Evolutionary conservation across 495 filamentous ascomycete species (phyloP), one percentile per base, ranked within the genome.

Genomic region (Tricharina praecox): DNA sequence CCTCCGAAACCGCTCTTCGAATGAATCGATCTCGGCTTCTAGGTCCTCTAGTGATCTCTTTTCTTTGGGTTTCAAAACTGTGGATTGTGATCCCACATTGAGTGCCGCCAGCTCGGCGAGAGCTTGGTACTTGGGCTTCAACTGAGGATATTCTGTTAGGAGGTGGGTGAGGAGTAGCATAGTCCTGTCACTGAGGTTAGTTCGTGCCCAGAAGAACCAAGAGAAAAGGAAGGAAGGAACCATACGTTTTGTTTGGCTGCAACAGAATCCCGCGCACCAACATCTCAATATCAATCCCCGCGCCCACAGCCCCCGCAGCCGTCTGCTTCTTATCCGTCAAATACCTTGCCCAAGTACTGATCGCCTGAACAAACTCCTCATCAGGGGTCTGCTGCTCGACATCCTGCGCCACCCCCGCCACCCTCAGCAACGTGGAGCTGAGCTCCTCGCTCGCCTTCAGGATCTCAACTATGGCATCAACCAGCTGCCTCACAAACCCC

Each of bases 21-120:
- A 61, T 4, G 21, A 23, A 24, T 30, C 35, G 4, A 59, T 56
- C 56, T 50, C 58, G 56, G 64, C 44, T 44, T 62, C 51, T 23
- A 66, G 11, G 50, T 47, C 35, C 46, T 54, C 36, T 51, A 50
- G 35, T 38, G 41, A 26, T 25, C 13, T 34, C 18, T 40, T 35
- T 16, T 49, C 25, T 34, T 33, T 37, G 9, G 30, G 21, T 4
- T 45, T 50, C 41, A 33, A 21, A 20, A 30, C 15, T 28, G 48
- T 36, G 19, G 47, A 13, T n/a, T n/a, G n/a, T n/a, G n/a, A n/a
- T n/a, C n/a, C n/a, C 35, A 59, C 49, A 41, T 60, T 56, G 2
- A 48, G 44, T 10, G 41, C 46, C 2, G 56, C 43, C 21, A 60
- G 46, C 20, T 55, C 57, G 24, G 47, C 47, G 19, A 60, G 38